Percentiles rank a stretch among this genome's conserved stretches.
phyloP scores from a whole-genome alignment of 306 rosid species.

The Castanospermum australe region DNA sequence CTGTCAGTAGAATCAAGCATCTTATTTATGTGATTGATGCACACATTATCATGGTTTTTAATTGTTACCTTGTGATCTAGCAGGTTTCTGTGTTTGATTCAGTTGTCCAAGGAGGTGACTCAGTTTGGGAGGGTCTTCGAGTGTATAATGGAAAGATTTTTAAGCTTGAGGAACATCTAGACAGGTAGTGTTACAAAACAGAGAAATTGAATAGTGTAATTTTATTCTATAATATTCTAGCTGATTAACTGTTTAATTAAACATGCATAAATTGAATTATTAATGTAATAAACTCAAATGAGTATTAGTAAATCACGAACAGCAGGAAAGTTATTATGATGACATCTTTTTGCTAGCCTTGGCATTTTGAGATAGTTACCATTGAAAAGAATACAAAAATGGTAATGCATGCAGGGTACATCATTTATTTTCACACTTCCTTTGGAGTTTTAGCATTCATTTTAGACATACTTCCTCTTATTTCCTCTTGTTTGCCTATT shows the following conservation, averaged over 20 bases:
- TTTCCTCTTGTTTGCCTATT: neutral
- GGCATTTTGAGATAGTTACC: neutral
- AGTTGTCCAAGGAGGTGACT: slow-evolving; percentile 85
- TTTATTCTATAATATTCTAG: neutral
- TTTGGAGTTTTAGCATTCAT: neutral
- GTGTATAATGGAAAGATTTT: slow-evolving; percentile 73
- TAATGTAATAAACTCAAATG: neutral
- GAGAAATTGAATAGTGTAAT: neutral
- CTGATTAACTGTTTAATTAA: neutral
- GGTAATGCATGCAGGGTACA: neutral
- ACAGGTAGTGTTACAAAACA: slow-evolving; percentile 47
- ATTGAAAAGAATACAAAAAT: neutral
- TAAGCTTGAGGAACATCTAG: slow-evolving; percentile 86
- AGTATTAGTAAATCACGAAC: neutral
- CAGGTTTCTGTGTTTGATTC: slow-evolving; percentile 89
- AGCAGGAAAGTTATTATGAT: neutral
- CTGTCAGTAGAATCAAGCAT: slow-evolving; percentile 1
- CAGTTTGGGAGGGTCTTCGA: slow-evolving; percentile 93
- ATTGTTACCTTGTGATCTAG: slow-evolving; percentile 22
- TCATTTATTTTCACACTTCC: neutral
- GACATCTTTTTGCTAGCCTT: neutral
- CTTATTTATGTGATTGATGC: neutral
- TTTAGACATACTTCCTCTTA: neutral
- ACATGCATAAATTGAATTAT: neutral
- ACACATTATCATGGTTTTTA: slow-evolving; percentile 22